A percentile compares a stretch with the other conserved stretches of the same genome.
phyloP scores from a whole-genome alignment of 1,139 yeast species.

The Blastobotrys raffinosifermentans region DNA sequence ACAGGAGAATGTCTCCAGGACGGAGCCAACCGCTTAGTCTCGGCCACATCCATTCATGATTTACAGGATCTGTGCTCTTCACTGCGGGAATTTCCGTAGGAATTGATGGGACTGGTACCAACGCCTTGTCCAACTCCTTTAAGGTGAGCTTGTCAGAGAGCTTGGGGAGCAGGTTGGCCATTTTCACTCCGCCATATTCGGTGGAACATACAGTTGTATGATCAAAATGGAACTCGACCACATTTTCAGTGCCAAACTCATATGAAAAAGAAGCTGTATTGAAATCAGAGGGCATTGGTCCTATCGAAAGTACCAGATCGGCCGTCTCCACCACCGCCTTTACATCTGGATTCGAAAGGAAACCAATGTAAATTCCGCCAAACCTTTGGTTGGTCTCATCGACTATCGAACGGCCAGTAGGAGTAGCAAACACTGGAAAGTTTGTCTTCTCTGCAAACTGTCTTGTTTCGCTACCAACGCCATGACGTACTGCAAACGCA shows the following conservation, averaged over 20 bases:
- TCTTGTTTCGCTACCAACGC: slow-evolving; percentile 55
- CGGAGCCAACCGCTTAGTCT: slow-evolving; percentile 66
- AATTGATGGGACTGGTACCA: slow-evolving; percentile 22
- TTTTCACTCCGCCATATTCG: slow-evolving; percentile 68
- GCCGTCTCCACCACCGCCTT: slow-evolving; percentile 70
- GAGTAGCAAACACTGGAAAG: slow-evolving; percentile 81
- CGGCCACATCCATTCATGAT: slow-evolving; percentile 81
- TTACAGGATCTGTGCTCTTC: slow-evolving; percentile 39
- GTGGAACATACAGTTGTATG: slow-evolving; percentile 73
- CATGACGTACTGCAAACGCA: slow-evolving; percentile 82
- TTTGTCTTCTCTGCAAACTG: slow-evolving; percentile 61
- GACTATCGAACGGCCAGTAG: slow-evolving; percentile 83
- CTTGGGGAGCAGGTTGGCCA: slow-evolving; percentile 60
- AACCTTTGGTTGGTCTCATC: slow-evolving; percentile 70
- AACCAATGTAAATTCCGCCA: slow-evolving; percentile 85
- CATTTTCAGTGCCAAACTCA: slow-evolving; percentile 70
- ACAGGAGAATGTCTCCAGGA: slow-evolving; percentile 73
- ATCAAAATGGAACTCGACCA: slow-evolving; percentile 87
- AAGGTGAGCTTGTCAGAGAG: slow-evolving; percentile 29
- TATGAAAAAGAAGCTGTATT: slow-evolving; percentile 87
- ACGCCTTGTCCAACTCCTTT: slow-evolving; percentile 11
- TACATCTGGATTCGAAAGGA: slow-evolving; percentile 68
- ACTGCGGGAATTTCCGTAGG: slow-evolving; percentile 18
- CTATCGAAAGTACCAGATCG: slow-evolving; percentile 71
- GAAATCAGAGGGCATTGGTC: slow-evolving; percentile 81